Percentiles rank a stretch among this genome's conserved stretches.
Conservation (phyloP, 2,329 filamentous ascomycete genomes). For the Cercospora nicotianae region DNA sequence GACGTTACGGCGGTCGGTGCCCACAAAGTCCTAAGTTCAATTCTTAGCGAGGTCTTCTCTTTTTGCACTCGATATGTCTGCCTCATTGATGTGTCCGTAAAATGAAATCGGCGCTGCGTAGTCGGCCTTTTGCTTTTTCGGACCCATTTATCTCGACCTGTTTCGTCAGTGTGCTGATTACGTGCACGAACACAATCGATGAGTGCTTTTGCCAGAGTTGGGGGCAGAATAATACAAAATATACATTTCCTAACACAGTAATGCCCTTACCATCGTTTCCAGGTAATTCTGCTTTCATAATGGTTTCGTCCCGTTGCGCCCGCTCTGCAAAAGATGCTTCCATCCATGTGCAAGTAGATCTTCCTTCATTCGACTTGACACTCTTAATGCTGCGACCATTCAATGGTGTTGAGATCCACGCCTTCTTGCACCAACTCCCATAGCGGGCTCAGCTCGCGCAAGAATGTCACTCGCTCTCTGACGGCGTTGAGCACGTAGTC, state of each 20-base stretch:
- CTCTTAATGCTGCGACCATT: conserved; percentile 91
- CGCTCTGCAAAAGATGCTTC: background rate
- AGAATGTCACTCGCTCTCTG: conserved; percentile 82
- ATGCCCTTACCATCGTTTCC: background rate
- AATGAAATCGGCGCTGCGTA: background rate
- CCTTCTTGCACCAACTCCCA: conserved; percentile 99
- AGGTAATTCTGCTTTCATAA: background rate
- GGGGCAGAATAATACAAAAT: background rate
- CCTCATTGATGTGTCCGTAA: background rate
- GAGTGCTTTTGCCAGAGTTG: background rate
- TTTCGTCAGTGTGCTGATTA: background rate
- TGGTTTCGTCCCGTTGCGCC: conserved; percentile 1
- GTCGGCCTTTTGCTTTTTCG: background rate
- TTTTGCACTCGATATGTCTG: background rate
- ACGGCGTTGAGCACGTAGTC: conserved; percentile 97
- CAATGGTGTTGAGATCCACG: conserved; percentile 89
- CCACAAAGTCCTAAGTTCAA: background rate
- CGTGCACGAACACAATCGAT: background rate
- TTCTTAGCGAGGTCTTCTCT: background rate
- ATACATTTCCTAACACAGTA: background rate
- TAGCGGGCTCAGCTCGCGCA: conserved; percentile 89
- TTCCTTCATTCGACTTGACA: background rate
- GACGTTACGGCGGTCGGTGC: background rate
- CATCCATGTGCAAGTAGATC: background rate
- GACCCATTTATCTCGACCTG: no score